Base-by-base conservation (phyloP, 2,329 filamentous ascomycete genomes). In the Colletotrichum sp. region DNA sequence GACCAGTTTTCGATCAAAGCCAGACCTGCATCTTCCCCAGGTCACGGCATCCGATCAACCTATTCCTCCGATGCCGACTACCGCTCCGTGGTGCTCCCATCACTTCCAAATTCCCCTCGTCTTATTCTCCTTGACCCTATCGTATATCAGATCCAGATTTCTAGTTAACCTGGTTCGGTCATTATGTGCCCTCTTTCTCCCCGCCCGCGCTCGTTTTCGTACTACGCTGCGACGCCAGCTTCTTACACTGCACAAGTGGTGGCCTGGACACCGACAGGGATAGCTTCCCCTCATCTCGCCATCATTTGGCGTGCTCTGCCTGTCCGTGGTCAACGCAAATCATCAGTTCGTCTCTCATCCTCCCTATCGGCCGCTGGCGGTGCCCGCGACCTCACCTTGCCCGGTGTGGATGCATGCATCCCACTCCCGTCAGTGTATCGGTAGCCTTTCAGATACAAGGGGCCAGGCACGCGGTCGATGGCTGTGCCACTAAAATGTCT, bases 301-400 rank as follows among this genome's bases (percentile, higher is more conserved):
- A 32, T 69, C 16, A 18, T 64, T 43, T 48, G 48, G 34, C 67
- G 34, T 52, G 58, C 27, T 22, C 39, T 74, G 48, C 48, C 43
- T 71, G 61, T 60, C 61, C 36, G 61, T 71, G 61, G 72, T 58
- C 22, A 34, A 58, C 34, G 52, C 61, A 67, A 62, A 25, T 72
- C 73, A 64, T 32, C 28, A 48, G 62, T 72, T 72, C 62, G 22
- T 72, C 55, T 75, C 73, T 67, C 30, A 25, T 67, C 32, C 61
- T 67, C 62, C 69, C 36, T 58, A 28, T 36, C 62, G 68, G 32
- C 60, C 68, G 39, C 27, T 55, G 48, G 25, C n/a, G 13, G 64
- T 9, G 27, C 28, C 58, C 56, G 56, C 30, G 15, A 30, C n/a
- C 27, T 39, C 16, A 28, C 28, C 27, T 65, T 22, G 48, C 66